Percentiles rank a stretch among this genome's conserved stretches.
Conservation (phyloP, 768 basidiomycete species). For the Rhodotorula kratochvilovae region DNA sequence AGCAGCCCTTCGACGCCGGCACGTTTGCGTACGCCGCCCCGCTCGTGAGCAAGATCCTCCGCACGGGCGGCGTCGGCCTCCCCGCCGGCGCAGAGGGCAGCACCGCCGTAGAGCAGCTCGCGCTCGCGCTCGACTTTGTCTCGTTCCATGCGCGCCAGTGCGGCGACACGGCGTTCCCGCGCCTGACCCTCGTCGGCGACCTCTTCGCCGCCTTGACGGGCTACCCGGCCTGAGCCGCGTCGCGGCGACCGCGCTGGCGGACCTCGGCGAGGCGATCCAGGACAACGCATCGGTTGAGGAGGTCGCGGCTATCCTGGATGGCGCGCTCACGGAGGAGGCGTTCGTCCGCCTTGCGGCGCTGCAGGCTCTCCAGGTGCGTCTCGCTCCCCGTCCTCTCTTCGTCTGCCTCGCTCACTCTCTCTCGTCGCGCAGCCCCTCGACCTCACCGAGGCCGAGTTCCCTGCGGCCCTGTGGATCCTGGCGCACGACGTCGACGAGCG, state of each 20-base stretch:
- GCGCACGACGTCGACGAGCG: constrained; percentile 86
- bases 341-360: constrained; percentile 82
- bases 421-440: constrained; percentile 68
- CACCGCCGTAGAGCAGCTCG: constrained; percentile 66
- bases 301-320: constrained; percentile 61
- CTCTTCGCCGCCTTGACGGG: constrained; percentile 68
- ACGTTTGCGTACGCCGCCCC: constrained; percentile 79
- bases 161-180: constrained; percentile 66
- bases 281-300: constrained; percentile 63
- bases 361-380: constrained; percentile 75
- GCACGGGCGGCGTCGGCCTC: constrained; percentile 62
- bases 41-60: constrained; percentile 64
- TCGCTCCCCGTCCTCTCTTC: background rate
- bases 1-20: constrained; percentile 72
- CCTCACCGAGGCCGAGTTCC: constrained; percentile 90
- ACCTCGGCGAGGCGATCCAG: constrained; percentile 71
- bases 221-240: constrained; percentile 80
- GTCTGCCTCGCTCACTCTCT: background rate
- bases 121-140: constrained; percentile 65
- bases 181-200: constrained; percentile 62
- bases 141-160: constrained; percentile 55
- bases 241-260: constrained; percentile 71
- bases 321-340: constrained; percentile 77
- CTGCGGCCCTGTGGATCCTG: constrained; percentile 77
- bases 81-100: constrained; percentile 63